Evolutionary conservation across 2,329 filamentous ascomycete species (phyloP), one percentile per base, ranked within the genome.

Genomic region (Talaromyces sp.): DNA sequence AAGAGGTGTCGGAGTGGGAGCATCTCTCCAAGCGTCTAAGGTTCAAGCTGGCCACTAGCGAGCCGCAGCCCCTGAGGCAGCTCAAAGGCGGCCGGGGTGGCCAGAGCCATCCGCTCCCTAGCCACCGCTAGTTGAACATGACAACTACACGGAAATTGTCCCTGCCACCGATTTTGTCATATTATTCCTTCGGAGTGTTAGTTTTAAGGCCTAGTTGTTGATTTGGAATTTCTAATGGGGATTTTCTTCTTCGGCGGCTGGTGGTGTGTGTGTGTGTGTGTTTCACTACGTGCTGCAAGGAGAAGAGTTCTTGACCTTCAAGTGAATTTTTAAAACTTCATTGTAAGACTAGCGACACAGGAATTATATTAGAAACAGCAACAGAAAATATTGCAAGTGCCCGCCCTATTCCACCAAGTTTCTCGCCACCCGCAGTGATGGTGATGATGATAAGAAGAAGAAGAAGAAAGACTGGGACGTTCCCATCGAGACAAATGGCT

Each of bases 21-120:
- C 17, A 19, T 52, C 24, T 29, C 48, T 52, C 21, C 7, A 12
- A 64, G 65, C 64, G 26, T 52, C 21, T 14, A 24, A 64, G 65
- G 65, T 63, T 66, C 69, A 67, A 70, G 65, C 68, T 68, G 67
- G 68, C 65, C 64, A 64, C 68, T 69, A 61, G 59, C 56, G 55
- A 68, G 64, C 67, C 54, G 65, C 66, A 66, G 64, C 69, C 69
- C 69, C 69, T 70, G 68, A 70, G 62, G 63, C 53, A 35, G 53
- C 53, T 52, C 27, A 52, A 29, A 52, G 24, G 48, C 48, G 48
- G 48, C 48, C 48, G 48, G 48, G 24, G 48, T n/a, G 48, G 48
- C 48, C 48, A 52, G n/a, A 52, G 48, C 48, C 43, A 17, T 5
- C 41, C n/a, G 43, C 11, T 46, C 26, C 48, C 43, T 24, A 46